Evolutionary conservation across 1,139 yeast genomes (phyloP).

Genomic region (Scheffersomyces stambukii): DNA sequence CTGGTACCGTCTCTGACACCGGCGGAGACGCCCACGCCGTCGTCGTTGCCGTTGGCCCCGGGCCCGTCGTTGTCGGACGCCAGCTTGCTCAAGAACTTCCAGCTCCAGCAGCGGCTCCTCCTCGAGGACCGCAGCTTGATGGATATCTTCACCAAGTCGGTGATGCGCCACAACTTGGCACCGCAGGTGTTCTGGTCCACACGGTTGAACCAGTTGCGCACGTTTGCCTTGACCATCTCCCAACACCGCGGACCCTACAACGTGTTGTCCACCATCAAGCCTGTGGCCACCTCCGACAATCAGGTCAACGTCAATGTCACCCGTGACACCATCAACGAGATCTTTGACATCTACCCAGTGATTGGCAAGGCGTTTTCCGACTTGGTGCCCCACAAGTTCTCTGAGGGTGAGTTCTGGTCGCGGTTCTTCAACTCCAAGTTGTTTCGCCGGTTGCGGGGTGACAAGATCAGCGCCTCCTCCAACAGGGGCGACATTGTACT

Average conservation of each 20-base stretch:
- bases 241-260: conserved; percentile 93
- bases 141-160: conserved; percentile 82
- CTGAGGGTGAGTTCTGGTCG: conserved; percentile 96
- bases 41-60: too few species aligned
- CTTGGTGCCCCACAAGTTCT: conserved; percentile 73
- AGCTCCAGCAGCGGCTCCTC: conserved; percentile 73
- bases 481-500: conserved; percentile 81
- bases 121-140: conserved; percentile 68
- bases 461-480: conserved; percentile 55
- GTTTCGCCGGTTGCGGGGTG: conserved; percentile 87
- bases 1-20: conserved; percentile 20
- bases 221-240: conserved; percentile 77
- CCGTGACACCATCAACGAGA: conserved; percentile 82
- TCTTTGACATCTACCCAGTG: conserved; percentile 89
- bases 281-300: conserved; percentile 85
- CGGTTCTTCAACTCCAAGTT: conserved; percentile 87
- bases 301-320: conserved; percentile 91
- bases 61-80: conserved; percentile 36
- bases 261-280: conserved; percentile 88
- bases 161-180: conserved; percentile 70
- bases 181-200: conserved; percentile 89
- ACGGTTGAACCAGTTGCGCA: conserved; percentile 71
- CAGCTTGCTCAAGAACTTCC: conserved; percentile 58
- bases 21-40: conserved; percentile 8
- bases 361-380: conserved; percentile 89